Evolutionary conservation across 495 filamentous ascomycete species (phyloP), one percentile per base, ranked within the genome.

Genomic region (Hyaloscypha hepaticicola): DNA sequence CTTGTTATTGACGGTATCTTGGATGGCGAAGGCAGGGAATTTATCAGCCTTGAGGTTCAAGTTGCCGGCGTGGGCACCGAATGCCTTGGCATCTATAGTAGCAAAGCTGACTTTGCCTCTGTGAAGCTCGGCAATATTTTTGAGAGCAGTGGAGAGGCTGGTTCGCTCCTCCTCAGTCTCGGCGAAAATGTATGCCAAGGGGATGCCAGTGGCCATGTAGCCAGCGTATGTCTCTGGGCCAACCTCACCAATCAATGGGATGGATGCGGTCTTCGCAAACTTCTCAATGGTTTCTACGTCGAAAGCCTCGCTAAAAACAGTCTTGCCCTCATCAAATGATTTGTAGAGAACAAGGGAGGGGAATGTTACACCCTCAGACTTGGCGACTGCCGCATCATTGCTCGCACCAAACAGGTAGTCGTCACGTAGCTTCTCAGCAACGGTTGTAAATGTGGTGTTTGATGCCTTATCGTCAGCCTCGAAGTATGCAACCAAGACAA

Each of bases 1-100:
- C 80, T 90, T 86, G 81, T 97, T 97, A 86, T 97, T 98, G 74
- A 83, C 83, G 8, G 89, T 92, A 72, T 97, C 92, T 79, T 99
- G 95, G 78, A 99, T 98, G 72, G 93, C 95, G 77, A 99, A 98
- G 41, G 95, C 91, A 50, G 95, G 95, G 88, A 93, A 99, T 74
- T 90, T 90, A 79, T 91, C 89, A 62, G 90, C 84, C 82, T 97
- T 92, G 34, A 99, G 90, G 86, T 99, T 99, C 55, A 99, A 85
- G 84, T 99, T 99, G 70, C 85, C 87, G 66, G 91, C 95, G 79
- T 99, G 95, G 65, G 94, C 92, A 74, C 96, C 96, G 73, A 93
- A 99, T 31, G 91, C 81, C 77, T 91, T 91, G 69, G 95, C 96
- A 74, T 99, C 95, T 72, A 99, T 97, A 69, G 95, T 98, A 65